A percentile compares a stretch with the other conserved stretches of the same genome.
Conservation (phyloP, 176 grass and related monocot genomes). For the Carex littledalei region DNA sequence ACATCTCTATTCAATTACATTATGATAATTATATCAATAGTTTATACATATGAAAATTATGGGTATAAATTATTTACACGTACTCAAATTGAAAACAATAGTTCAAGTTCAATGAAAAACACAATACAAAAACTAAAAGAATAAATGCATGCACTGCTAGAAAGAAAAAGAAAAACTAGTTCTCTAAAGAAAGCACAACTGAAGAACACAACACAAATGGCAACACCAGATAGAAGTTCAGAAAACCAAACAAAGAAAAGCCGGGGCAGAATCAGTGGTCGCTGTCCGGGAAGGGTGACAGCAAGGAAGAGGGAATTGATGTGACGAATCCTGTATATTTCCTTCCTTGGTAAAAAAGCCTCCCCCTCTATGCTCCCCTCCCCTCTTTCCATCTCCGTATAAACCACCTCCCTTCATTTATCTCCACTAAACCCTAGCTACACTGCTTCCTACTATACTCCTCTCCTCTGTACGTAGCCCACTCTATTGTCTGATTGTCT, state of each 20-base stretch:
- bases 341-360: conserved; percentile 64
- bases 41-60: no score
- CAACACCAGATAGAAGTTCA: neutral
- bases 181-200: no score
- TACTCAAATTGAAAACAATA: no score
- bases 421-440: neutral
- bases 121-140: no score
- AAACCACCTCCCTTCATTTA: conserved; percentile 18
- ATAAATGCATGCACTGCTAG: no score
- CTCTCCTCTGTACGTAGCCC: neutral
- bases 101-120: no score
- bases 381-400: conserved; percentile 37
- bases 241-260: neutral
- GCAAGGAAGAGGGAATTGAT: conserved; percentile 44
- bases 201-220: neutral
- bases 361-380: neutral
- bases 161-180: no score
- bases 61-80: no score
- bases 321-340: conserved; percentile 94
- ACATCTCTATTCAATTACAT: neutral
- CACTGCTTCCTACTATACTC: neutral
- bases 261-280: conserved; percentile 23
- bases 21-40: no score
- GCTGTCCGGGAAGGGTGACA: conserved; percentile 57
- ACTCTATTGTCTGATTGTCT: neutral